Conservation (phyloP, 192 early-diverging fungal species). For the Diversispora eburnea region DNA sequence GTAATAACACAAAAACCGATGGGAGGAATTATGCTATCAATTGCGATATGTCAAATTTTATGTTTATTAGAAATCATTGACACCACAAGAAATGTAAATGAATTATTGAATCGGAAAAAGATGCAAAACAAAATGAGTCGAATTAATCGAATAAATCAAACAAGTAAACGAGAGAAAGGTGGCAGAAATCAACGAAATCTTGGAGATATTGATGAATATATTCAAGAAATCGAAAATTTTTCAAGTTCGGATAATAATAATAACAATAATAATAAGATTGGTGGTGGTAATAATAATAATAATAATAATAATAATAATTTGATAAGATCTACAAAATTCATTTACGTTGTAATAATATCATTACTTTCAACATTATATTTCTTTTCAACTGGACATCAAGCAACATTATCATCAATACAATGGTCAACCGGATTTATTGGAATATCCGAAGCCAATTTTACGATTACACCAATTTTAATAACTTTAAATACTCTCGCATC, state of each 20-base stretch:
- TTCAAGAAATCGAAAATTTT: no score
- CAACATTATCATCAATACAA: conserved; percentile 83
- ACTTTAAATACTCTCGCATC: conserved; percentile 73
- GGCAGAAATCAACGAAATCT: no score
- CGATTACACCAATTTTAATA: conserved; percentile 67
- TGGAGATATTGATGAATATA: no score
- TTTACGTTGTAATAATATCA: conserved; percentile 47
- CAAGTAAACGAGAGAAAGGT: not conserved
- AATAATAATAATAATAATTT: not conserved
- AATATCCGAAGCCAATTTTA: conserved; percentile 64
- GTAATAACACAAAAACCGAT: conserved; percentile 75
- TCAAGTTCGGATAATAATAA: no score
- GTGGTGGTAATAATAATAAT: not conserved
- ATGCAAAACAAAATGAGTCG: conserved; percentile 1
- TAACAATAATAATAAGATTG: no score
- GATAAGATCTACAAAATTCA: conserved; percentile 30
- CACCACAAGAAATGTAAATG: conserved; percentile 35
- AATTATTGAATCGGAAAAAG: conserved; percentile 19
- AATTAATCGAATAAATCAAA: not conserved
- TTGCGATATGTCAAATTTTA: conserved; percentile 44
- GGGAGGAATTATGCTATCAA: conserved; percentile 62
- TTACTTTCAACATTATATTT: conserved; percentile 61
- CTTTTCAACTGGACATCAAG: conserved; percentile 93
- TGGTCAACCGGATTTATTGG: conserved; percentile 90
- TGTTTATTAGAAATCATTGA: conserved; percentile 50